These are phyloP conservation scores for Sinapis alba DNA, from an alignment of 441 rosid genomes.

Conservation along the genomic window DNA sequence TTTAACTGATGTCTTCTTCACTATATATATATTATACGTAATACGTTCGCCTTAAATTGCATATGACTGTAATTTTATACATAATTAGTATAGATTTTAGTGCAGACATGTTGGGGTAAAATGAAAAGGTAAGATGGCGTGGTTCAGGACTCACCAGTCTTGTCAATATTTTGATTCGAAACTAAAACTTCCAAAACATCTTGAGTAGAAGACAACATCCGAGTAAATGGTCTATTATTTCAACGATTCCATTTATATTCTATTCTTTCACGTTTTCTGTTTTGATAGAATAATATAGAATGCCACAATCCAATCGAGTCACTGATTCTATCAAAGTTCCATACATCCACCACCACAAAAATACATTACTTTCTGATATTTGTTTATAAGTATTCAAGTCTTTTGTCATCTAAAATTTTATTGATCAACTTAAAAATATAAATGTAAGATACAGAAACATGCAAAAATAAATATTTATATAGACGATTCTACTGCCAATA, in stretches of 20 bases:
- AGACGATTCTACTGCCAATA: no score
- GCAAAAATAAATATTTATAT: background rate
- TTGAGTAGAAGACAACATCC: conserved; percentile 25
- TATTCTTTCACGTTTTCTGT: background rate
- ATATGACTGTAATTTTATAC: background rate
- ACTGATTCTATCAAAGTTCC: conserved; percentile 9
- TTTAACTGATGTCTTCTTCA: conserved; percentile 12
- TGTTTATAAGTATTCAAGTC: background rate
- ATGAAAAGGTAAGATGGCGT: conserved; percentile 1
- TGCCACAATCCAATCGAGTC: conserved; percentile 13
- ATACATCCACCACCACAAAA: conserved; percentile 4
- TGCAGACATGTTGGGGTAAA: background rate
- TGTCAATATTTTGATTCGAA: conserved; percentile 5
- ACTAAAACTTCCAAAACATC: conserved; percentile 12
- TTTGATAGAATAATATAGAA: background rate
- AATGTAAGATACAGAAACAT: background rate
- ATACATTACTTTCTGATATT: background rate
- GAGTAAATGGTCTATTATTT: conserved; percentile 29
- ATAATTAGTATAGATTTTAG: background rate
- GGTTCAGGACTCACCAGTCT: conserved; percentile 12
- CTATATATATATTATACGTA: no score
- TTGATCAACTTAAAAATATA: background rate
- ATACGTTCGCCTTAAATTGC: background rate
- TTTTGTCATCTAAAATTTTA: background rate
- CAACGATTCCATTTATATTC: conserved; percentile 30